Conservation (phyloP, 1,284 basidiomycete genomes). For the Taiwanofungus camphoratus region DNA sequence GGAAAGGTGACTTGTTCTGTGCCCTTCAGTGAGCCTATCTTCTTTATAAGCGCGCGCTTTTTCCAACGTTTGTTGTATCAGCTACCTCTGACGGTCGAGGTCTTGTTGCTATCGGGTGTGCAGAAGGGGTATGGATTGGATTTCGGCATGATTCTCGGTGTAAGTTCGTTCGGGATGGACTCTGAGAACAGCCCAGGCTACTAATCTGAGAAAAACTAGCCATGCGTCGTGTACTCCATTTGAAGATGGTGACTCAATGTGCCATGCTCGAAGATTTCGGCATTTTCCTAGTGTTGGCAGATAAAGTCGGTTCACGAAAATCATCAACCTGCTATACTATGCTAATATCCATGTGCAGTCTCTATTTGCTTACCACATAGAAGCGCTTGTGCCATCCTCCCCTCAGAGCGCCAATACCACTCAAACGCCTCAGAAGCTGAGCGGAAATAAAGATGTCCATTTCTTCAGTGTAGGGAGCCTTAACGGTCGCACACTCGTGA, state of each 20-base stretch:
- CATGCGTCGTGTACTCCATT: conserved; percentile 83
- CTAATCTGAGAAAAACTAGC: too few species aligned
- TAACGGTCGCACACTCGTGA: conserved; percentile 79
- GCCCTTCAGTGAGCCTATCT: conserved; percentile 70
- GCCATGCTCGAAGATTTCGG: conserved; percentile 94
- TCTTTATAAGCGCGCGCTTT: neutral
- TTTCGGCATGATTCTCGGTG: conserved; percentile 83
- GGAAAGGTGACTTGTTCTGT: conserved; percentile 92
- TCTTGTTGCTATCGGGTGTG: conserved; percentile 89
- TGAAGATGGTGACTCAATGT: conserved; percentile 89
- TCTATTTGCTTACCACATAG: conserved; percentile 87
- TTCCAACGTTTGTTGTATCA: conserved; percentile 24
- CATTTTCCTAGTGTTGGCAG: conserved; percentile 91
- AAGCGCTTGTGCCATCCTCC: conserved; percentile 88
- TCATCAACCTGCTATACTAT: neutral
- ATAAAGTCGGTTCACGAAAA: conserved; percentile 54
- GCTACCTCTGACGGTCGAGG: conserved; percentile 78
- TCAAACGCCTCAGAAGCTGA: conserved; percentile 82
- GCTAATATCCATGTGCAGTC: conserved; percentile 34
- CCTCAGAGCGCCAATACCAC: conserved; percentile 57
- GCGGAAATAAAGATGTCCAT: conserved; percentile 84
- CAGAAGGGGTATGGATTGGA: conserved; percentile 96
- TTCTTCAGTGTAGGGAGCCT: conserved; percentile 93
- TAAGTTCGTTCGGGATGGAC: conserved; percentile 39
- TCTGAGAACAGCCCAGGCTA: too few species aligned